Base-by-base conservation (phyloP, 2,329 filamentous ascomycete genomes). In the Nothophoma quercina region DNA sequence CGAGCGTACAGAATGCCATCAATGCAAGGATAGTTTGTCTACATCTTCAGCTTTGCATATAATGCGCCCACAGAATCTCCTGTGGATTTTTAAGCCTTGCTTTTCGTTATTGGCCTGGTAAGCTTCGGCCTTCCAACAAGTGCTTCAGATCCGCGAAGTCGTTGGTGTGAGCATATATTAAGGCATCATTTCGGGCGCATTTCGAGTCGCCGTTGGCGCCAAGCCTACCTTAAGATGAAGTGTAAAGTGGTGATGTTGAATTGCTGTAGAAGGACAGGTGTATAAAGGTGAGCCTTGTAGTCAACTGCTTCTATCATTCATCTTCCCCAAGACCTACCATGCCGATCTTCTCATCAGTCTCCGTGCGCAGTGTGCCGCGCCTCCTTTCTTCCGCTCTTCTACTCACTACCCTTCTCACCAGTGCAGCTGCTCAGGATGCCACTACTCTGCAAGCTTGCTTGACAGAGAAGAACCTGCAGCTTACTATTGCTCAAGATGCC, bases 381-480 rank as follows among this genome's bases (percentile, higher is more conserved):
- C 3, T 35, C 10, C 45, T 41, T 21, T 49, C 22, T 4, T 15
- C 22, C 10, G 41, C 36, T 28, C n/a, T 34, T 2, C 29, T 41
- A 3, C 8, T 33, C 13, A 9, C 34, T 13, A 25, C 39, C 2
- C 13, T 49, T 7, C 10, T 30, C 12, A 6, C 25, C 10, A 41
- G 15, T 8, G 36, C 36, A 16, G 28, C 33, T 41, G 45, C 45
- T 3, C 45, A 41, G 16, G 29, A 49, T 34, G 26, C 34, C 5
- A 19, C n/a, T 2, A 29, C 21, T 4, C 16, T 49, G 2, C 15
- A 21, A 12, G 18, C 28, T 7, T 49, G 45, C 9, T 12, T 41
- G 7, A 28, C 26, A 2, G 36, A 34, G 12, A 49, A 41, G 12
- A 34, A 34, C 9, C 12, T 41, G 7, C 28, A 21, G 13, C 7